Evolutionary conservation across 176 grass and related monocot genomes (phyloP), one percentile per base, ranked within the genome.

Genomic region (Lolium multiflorum): DNA sequence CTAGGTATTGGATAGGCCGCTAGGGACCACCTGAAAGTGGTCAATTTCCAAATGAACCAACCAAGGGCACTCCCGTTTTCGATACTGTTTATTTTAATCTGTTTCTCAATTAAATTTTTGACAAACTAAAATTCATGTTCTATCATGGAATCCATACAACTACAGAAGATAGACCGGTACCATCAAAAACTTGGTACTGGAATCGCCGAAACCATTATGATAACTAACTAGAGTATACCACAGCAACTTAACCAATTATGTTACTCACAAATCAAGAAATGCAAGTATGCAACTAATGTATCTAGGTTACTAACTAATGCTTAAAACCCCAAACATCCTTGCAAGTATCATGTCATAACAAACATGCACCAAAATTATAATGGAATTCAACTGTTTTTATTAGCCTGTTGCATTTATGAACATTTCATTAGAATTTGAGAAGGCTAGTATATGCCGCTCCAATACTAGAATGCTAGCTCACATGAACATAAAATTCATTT

Each of bases 201-300:
- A 90, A 70, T 35, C 44, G 43, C 31, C 57, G 22, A 52, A 43
- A 84, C 72, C 12, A 22, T 16, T 22, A 74, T 52, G 50, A n/a
- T 58, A 76, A 16, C 59, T 81, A 20, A 47, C 46, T 56, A 55
- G 3, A 82, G 71, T 60, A 86, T 86, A 82, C 41, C 61, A 78
- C 49, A 13, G n/a, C 56, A 54, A 16, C 12, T 61, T 18, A 85
- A 72, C 22, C 52, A 71, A 78, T 44, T 24, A 25, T 78, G 65
- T 78, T 71, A 13, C 57, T 18, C 12, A 20, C 3, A 87, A 57
- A 83, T 58, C 73, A 55, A 64, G 5, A 83, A 79, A 83, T 87
- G 48, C 4, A 22, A 18, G 31, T 25, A 61, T 87, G 48, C 3
- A 22, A 18, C 44, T 25, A 61, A 11, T 65, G 24, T 68, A 78